Evolutionary conservation across 108 stramenopile genomes (phyloP), one percentile per base, ranked within the genome.

Genomic region (Licmophora abbreviata): DNA sequence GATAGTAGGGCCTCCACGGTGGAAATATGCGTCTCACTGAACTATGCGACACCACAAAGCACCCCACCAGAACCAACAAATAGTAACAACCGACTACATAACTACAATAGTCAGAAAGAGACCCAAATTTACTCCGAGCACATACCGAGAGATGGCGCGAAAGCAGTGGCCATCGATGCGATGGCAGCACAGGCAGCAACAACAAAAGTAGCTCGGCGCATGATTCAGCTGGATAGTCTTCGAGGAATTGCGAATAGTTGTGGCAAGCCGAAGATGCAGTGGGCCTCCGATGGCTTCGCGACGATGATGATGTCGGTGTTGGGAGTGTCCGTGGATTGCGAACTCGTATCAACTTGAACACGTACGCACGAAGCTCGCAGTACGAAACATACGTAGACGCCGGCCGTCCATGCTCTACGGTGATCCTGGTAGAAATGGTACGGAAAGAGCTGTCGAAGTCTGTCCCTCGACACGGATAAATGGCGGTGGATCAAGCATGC

Each of bases 91-190:
- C 23, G 2, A 46, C 1, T 9, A 14, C 18, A 21, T 4, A 2
- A 3, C n/a, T 25, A 24, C 5, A 21, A 14, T 6, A 9, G 22
- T 4, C 3, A 24, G 14, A 14, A 3, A 2, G 23, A 46, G 8
- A 46, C 1, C 2, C 14, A 24, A 3, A 9, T 4, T 4, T 26
- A 46, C 4, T 5, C 29, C 2, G 18, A 23, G 12, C 29, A 51
- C 67, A 47, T 57, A 75, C 74, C 44, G 17, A 47, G 51, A n/a
- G 74, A 61, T 22, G 74, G 68, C 29, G 44, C 50, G 54, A 75
- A 75, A 21, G 74, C 74, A 36, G 33, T 31, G 14, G 62, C 35
- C 24, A 54, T 60, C 27, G 63, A 49, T 12, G 56, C 36, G 41
- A 75, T 44, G 46, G 68, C 52, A 42, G 61, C 59, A 42, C 66